Conservation (phyloP, 192 early-diverging fungal genomes). For the Phycomyces nitens region DNA sequence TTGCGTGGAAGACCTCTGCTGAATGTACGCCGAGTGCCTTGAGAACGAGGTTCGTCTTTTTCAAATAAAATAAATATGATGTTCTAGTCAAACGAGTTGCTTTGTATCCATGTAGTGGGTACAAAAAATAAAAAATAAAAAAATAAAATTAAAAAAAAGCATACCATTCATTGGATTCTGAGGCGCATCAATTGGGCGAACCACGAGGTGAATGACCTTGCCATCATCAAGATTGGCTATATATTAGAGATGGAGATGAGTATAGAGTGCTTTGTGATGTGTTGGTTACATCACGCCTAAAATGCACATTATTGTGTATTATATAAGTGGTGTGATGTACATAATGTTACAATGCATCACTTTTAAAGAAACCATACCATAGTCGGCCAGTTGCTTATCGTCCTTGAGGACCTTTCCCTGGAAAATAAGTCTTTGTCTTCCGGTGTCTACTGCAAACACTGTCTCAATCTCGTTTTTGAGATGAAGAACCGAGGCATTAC, state of each 20-base stretch:
- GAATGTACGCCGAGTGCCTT: constrained; percentile 9
- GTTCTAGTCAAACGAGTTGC: not conserved
- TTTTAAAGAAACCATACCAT: constrained; percentile 29
- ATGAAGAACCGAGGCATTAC: constrained; percentile 38
- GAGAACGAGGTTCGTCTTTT: constrained; percentile 23
- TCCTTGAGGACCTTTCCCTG: constrained; percentile 44
- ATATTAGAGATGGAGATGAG: no score
- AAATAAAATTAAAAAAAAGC: not conserved
- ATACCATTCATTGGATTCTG: constrained; percentile 45
- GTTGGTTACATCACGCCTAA: no score
- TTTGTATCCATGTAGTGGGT: not conserved
- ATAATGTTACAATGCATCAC: not conserved
- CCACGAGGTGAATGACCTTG: constrained; percentile 48
- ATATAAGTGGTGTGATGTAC: not conserved
- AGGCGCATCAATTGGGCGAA: constrained; percentile 47
- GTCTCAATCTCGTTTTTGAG: constrained; percentile 41
- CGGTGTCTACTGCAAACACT: constrained; percentile 37
- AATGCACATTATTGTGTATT: no score
- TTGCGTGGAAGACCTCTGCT: not conserved
- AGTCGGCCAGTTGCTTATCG: constrained; percentile 40
- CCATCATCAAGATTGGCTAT: constrained; percentile 45
- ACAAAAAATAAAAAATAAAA: constrained; percentile 1
- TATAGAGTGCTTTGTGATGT: no score
- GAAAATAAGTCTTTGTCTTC: constrained; percentile 49
- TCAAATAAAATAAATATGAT: not conserved